Base-by-base conservation (phyloP, 192 early-diverging fungal species). In the Coemansia sp. region DNA sequence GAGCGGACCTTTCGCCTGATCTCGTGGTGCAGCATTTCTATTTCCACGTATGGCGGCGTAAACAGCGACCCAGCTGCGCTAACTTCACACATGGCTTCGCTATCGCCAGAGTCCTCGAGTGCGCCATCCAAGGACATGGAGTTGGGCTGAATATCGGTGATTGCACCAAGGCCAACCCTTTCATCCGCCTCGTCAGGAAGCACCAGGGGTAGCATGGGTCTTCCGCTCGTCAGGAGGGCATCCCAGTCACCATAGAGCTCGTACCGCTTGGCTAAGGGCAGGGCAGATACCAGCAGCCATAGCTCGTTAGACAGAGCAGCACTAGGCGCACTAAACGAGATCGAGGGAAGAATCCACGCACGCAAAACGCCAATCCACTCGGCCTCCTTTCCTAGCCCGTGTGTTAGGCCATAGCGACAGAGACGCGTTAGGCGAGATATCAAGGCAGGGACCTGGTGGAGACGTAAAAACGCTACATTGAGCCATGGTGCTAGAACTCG, bases 301-400 rank as follows among this genome's bases (percentile, higher is more conserved):
- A 82, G 63, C 64, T 82, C 79, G 50, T 82, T 82, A 1, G 79
- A 82, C 37, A 82, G 31, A 0, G 66, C 79, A 11, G 79, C 73
- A 14, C 70, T 73, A 10, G 74, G 63, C 35, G 34, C 18, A 14
- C 70, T 45, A 10, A 82, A 62, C 18, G 79, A 82, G 60, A 62
- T 73, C 9, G 79, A 74, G 10, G 79, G 79, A 18, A 82, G 59
- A 18, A 82, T 67, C 79, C 79, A 82, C 11, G 79, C 36, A 9
- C 73, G 62, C 61, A 82, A 45, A 59, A 70, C 57, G n/a, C 79
- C 64, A 20, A 73, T 13, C 74, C 73, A 76, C 16, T 11, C 13
- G 16, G n/a, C 2, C 37, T 69, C 63, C 0, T 50, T 26, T 7
- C 56, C 60, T 20, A 73, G 20, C 21, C 66, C 33, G 13, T 23